These are phyloP conservation scores for Acanthamoeba royreba DNA, from an alignment of 208 protist genomes.

Conservation along the genomic window DNA sequence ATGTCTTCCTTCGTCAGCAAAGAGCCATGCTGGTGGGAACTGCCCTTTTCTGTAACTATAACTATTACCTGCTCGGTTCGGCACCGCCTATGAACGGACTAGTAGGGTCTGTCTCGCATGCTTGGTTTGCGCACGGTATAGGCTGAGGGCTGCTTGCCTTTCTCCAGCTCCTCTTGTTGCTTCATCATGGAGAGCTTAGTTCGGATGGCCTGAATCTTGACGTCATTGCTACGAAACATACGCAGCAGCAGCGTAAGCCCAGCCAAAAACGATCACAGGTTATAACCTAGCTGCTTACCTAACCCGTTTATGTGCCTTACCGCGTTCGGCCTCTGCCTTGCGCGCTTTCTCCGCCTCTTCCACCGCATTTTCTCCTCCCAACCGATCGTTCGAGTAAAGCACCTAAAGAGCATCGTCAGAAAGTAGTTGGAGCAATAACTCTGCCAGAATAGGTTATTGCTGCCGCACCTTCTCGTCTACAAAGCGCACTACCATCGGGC, in stretches of 20 bases:
- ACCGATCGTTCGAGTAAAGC: neutral
- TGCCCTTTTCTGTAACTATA: too few species aligned
- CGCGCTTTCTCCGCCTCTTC: neutral
- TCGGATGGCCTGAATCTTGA: constrained; percentile 19
- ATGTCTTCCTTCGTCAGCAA: too few species aligned
- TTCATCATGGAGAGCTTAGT: constrained; percentile 19
- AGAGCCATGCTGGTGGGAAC: too few species aligned
- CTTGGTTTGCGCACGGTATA: neutral
- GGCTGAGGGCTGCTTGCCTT: neutral
- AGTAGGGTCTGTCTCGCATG: neutral
- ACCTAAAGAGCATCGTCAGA: neutral
- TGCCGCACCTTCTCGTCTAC: neutral
- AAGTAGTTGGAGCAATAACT: neutral
- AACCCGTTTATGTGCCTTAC: neutral
- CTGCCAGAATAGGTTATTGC: neutral
- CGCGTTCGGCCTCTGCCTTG: neutral
- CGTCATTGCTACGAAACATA: neutral
- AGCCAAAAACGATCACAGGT: neutral
- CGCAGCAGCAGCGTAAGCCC: neutral
- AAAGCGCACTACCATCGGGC: constrained; percentile 8
- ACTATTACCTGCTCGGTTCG: too few species aligned
- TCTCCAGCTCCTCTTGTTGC: neutral
- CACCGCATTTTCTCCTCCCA: neutral
- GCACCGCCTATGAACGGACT: too few species aligned
- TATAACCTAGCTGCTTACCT: neutral